Evolutionary conservation across 345 rosid species (phyloP).

Genomic region (Kandelia obovata): DNA sequence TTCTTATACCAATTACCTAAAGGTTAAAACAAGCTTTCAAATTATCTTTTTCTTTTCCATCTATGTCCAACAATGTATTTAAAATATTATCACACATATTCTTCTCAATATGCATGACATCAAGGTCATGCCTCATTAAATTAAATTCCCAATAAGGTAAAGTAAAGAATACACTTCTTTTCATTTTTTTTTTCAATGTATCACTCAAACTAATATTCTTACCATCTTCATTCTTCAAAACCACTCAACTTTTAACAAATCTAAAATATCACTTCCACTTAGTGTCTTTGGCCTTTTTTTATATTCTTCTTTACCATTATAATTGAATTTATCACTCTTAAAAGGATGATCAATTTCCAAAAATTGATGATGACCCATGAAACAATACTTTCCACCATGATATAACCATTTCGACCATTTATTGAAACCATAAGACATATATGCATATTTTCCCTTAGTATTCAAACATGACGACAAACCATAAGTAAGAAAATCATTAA

Average conservation of each 20-base stretch:
- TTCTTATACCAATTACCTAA: too few relatives aligned
- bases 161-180: not conserved
- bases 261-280: not conserved
- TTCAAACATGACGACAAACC: not conserved
- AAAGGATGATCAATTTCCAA: not conserved
- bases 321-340: not conserved
- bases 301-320: not conserved
- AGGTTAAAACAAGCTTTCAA: not conserved
- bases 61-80: not conserved
- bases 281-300: not conserved
- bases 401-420: not conserved
- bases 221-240: not conserved
- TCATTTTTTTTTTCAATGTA: not conserved
- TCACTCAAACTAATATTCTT: not conserved
- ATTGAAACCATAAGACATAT: not conserved
- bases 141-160: conserved; percentile 4
- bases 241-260: not conserved
- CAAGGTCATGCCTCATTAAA: not conserved
- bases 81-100: conserved; percentile 15
- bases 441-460: not conserved
- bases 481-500: conserved; percentile 1
- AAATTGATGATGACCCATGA: conserved; percentile 6
- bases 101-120: conserved; percentile 7
- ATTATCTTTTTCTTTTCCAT: not conserved
- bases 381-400: conserved; percentile 5